Percentiles rank a stretch among this genome's conserved stretches.
Evolutionary conservation across 1,139 yeast genomes (phyloP).

Genomic region (Martiniozyma asiatica): DNA sequence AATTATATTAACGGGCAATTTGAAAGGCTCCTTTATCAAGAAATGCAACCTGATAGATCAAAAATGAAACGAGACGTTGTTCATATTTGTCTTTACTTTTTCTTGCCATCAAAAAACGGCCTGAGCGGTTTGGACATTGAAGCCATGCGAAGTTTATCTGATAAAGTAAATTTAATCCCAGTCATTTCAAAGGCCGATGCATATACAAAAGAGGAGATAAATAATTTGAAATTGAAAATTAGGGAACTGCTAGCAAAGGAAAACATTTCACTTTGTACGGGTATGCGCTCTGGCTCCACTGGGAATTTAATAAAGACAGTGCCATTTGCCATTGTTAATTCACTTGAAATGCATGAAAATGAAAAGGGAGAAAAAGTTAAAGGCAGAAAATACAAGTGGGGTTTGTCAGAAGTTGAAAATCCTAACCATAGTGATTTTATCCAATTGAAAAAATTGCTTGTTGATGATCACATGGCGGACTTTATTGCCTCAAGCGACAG

Average conservation of each 20-base stretch:
- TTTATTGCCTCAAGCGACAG: conserved; percentile 44
- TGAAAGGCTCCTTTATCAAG: conserved; percentile 45
- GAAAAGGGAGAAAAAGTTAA: conserved; percentile 31
- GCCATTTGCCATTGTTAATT: conserved; percentile 55
- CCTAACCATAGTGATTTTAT: conserved; percentile 53
- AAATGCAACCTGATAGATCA: conserved; percentile 57
- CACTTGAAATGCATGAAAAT: conserved; percentile 26
- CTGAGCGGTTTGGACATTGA: conserved; percentile 49
- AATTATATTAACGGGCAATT: conserved; percentile 75
- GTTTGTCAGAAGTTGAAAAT: conserved; percentile 59
- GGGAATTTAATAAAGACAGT: conserved; percentile 23
- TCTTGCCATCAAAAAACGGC: conserved; percentile 44
- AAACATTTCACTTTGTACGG: conserved; percentile 45
- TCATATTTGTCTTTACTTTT: conserved; percentile 67
- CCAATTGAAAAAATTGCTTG: conserved; percentile 37
- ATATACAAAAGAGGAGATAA: conserved; percentile 33
- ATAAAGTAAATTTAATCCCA: conserved; percentile 64
- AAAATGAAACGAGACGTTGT: conserved; percentile 45
- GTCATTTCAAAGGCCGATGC: conserved; percentile 69
- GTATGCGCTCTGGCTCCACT: conserved; percentile 29
- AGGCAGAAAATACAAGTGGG: conserved; percentile 69
- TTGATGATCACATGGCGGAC: conserved; percentile 47
- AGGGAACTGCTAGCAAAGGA: conserved; percentile 32
- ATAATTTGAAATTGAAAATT: conserved; percentile 33
- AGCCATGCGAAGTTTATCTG: conserved; percentile 55